A percentile compares a stretch with the other conserved stretches of the same genome.
These are phyloP conservation scores for Escovopsis sp. DNA, from an alignment of 2,329 filamentous ascomycete genomes.

Conservation along the genomic window DNA sequence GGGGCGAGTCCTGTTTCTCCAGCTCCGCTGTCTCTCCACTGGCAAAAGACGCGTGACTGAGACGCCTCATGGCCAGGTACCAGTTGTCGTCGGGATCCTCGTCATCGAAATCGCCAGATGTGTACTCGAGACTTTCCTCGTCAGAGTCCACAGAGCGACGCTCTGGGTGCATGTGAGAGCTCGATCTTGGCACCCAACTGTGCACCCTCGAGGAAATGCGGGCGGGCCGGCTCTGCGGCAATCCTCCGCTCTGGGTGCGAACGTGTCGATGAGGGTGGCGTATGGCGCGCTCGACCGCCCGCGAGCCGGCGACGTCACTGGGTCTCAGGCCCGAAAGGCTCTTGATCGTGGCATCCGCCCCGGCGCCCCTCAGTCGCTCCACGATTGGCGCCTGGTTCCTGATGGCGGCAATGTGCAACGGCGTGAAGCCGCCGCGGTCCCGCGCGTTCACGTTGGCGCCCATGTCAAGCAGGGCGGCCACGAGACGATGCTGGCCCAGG, in stretches of 20 bases:
- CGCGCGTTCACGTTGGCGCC: constrained; percentile 63
- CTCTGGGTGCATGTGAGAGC: constrained; percentile 18
- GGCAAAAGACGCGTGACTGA: constrained; percentile 10
- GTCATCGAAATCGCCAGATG: constrained; percentile 29
- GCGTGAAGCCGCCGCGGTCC: constrained; percentile 68
- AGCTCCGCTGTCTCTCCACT: no score
- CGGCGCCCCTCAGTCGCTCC: constrained; percentile 55
- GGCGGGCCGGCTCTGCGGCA: constrained; percentile 45
- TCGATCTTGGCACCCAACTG: constrained; percentile 43
- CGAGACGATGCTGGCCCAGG: constrained; percentile 59
- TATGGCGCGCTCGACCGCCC: constrained; percentile 48
- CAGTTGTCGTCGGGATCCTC: constrained; percentile 24
- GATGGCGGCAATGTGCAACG: constrained; percentile 68
- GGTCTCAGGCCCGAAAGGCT: constrained; percentile 57
- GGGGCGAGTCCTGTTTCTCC: no score
- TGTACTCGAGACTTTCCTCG: constrained; percentile 29
- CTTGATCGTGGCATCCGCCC: constrained; percentile 55
- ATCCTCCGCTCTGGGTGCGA: constrained; percentile 51
- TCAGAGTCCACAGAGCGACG: constrained; percentile 27
- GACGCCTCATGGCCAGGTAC: constrained; percentile 21
- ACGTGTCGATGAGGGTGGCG: constrained; percentile 46
- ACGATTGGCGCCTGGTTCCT: constrained; percentile 65
- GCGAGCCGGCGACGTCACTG: constrained; percentile 54
- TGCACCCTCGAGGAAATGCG: constrained; percentile 54
- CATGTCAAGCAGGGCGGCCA: constrained; percentile 59